phyloP scores from a whole-genome alignment of 2,329 filamentous ascomycete species.

The Sporothrix sp. region DNA sequence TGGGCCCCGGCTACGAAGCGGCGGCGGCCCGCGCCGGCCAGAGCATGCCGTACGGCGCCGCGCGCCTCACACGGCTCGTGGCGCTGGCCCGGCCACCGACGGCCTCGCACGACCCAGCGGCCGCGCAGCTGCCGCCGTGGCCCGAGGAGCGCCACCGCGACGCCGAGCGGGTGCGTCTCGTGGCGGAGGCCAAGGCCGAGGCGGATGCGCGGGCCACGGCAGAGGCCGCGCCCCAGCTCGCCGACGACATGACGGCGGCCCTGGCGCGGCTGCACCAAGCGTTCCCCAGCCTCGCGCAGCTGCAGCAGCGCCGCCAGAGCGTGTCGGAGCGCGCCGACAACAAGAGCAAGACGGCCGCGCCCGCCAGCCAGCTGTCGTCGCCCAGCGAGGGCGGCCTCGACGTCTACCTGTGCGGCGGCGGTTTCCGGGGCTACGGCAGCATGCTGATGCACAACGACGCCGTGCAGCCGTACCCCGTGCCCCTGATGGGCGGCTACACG shows the following conservation, averaged over 20 bases:
- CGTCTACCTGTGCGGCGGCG: conserved; percentile 80
- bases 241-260: conserved; percentile 47
- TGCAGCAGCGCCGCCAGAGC: conserved; percentile 26
- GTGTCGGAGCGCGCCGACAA: conserved; percentile 22
- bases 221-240: conserved; percentile 45
- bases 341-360: conserved; percentile 14
- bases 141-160: not conserved
- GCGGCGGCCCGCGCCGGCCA: conserved; percentile 44
- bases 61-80: conserved; percentile 40
- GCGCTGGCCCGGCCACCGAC: not conserved
- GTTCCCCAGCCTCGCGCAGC: conserved; percentile 40
- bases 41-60: conserved; percentile 53
- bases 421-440: conserved; percentile 84
- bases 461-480: conserved; percentile 70
- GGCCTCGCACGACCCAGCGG: not conserved
- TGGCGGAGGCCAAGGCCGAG: conserved; percentile 20
- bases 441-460: conserved; percentile 71
- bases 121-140: not conserved
- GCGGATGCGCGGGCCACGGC: conserved; percentile 31
- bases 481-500: conserved; percentile 70
- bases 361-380: too few relatives aligned
- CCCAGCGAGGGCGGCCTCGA: conserved; percentile 40
- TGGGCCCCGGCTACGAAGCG: conserved; percentile 35
- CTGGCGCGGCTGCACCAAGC: conserved; percentile 42
- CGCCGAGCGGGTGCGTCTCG: not conserved